Evolutionary conservation across 768 basidiomycete species (phyloP).

Genomic region (Pholiota conissans): DNA sequence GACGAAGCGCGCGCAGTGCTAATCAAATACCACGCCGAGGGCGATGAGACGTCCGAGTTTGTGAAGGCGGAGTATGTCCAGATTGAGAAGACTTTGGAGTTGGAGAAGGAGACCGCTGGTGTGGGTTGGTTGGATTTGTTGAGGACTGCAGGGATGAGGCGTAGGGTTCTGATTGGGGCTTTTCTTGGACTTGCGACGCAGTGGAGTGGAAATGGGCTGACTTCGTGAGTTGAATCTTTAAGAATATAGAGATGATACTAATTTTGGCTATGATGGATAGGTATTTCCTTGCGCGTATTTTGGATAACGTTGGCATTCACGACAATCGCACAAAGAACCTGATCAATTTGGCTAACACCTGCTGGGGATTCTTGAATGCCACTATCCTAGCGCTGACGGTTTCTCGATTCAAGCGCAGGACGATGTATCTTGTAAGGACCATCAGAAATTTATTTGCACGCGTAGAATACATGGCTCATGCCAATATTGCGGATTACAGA

Average conservation of each 20-base stretch:
- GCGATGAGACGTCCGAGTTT: conserved; percentile 51
- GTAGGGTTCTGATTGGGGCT: conserved; percentile 45
- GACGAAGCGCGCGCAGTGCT: conserved; percentile 49
- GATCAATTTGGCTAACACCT: conserved; percentile 55
- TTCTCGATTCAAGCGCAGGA: conserved; percentile 46
- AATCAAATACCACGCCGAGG: conserved; percentile 61
- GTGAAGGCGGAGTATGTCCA: conserved; percentile 58
- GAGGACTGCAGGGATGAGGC: conserved; percentile 50
- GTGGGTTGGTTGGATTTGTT: conserved; percentile 48
- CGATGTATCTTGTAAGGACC: conserved; percentile 45
- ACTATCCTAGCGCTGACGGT: conserved; percentile 49
- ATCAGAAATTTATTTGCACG: neutral
- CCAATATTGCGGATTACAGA: conserved; percentile 21
- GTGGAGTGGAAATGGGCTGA: conserved; percentile 65
- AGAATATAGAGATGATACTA: neutral
- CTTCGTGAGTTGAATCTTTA: conserved; percentile 34
- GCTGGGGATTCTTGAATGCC: conserved; percentile 57
- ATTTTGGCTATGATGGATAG: conserved; percentile 20
- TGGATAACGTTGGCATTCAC: conserved; percentile 52
- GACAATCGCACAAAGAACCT: conserved; percentile 52
- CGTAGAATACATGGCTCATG: neutral
- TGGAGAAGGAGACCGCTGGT: conserved; percentile 48
- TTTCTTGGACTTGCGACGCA: conserved; percentile 60
- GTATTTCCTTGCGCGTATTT: conserved; percentile 54
- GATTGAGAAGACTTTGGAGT: conserved; percentile 54